Evolutionary conservation across 2,329 filamentous ascomycete genomes (phyloP).

Genomic region (Phialophora macrospora): DNA sequence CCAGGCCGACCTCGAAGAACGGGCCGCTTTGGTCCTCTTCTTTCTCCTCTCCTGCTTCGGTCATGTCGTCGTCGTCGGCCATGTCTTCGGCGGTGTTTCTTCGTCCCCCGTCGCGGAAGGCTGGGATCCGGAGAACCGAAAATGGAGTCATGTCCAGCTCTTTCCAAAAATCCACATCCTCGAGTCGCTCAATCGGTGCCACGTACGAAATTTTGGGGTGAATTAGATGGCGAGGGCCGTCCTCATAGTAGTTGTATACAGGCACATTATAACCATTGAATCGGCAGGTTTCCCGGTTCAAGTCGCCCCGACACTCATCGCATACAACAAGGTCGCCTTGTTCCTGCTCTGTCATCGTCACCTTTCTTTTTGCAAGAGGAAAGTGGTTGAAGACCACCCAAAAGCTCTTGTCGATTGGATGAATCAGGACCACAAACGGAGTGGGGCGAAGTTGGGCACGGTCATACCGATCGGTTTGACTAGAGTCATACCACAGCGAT

Average conservation of each 20-base stretch:
- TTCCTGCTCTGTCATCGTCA: not conserved
- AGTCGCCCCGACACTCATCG: no score
- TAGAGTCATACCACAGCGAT: not conserved
- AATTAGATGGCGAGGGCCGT: not conserved
- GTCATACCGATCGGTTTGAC: not conserved
- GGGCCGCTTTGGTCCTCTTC: not conserved
- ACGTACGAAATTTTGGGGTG: not conserved
- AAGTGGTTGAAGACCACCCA: not conserved
- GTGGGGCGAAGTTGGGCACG: not conserved
- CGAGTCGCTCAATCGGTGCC: constrained; percentile 1
- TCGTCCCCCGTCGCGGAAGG: not conserved
- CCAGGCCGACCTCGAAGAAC: not conserved
- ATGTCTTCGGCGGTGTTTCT: not conserved
- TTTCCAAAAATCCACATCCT: not conserved
- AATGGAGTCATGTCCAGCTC: constrained; percentile 1
- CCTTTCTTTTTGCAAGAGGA: not conserved
- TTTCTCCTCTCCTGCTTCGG: not conserved
- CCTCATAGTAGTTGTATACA: no score
- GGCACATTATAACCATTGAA: no score
- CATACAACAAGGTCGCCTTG: not conserved
- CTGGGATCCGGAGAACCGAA: not conserved
- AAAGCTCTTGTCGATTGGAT: constrained; percentile 8
- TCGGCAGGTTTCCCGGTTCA: no score
- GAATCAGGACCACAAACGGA: not conserved
- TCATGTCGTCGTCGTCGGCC: not conserved